Evolutionary conservation across 2,329 filamentous ascomycete genomes (phyloP).

Genomic region (Ophiostoma sp.): DNA sequence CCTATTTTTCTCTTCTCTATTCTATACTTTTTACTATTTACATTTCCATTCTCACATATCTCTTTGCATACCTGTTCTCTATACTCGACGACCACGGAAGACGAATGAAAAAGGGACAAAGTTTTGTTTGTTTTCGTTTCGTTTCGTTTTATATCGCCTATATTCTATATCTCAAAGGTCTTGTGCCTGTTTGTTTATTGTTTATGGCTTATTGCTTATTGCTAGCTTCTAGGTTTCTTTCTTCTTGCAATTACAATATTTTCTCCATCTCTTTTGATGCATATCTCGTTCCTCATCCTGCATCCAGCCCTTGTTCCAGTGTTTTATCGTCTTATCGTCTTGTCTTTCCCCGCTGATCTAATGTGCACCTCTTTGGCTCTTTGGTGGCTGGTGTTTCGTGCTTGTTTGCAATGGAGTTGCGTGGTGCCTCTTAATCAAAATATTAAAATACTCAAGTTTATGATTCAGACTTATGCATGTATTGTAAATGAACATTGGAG

Average conservation of each 20-base stretch:
- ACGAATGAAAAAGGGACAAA: neutral
- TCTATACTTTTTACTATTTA: neutral
- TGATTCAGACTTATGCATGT: neutral
- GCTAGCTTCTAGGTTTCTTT: neutral
- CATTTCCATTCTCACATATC: no score
- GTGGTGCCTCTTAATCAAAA: no score
- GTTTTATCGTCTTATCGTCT: no score
- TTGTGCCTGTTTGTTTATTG: constrained; percentile 4
- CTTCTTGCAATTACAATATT: neutral
- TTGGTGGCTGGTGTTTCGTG: neutral
- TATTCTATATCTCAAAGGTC: constrained; percentile 1
- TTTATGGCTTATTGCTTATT: neutral
- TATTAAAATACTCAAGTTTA: neutral
- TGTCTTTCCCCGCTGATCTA: no score
- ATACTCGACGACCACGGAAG: neutral
- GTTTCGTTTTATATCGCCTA: neutral
- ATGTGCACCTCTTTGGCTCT: no score
- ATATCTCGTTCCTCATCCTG: neutral
- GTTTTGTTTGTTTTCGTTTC: neutral
- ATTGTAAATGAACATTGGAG: neutral
- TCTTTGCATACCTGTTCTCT: neutral
- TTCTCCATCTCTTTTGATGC: neutral
- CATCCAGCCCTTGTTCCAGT: neutral
- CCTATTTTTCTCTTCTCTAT: neutral
- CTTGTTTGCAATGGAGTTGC: neutral